These are phyloP conservation scores for Fusarium protoensiforme DNA, from an alignment of 2,329 filamentous ascomycete species.

Conservation along the genomic window DNA sequence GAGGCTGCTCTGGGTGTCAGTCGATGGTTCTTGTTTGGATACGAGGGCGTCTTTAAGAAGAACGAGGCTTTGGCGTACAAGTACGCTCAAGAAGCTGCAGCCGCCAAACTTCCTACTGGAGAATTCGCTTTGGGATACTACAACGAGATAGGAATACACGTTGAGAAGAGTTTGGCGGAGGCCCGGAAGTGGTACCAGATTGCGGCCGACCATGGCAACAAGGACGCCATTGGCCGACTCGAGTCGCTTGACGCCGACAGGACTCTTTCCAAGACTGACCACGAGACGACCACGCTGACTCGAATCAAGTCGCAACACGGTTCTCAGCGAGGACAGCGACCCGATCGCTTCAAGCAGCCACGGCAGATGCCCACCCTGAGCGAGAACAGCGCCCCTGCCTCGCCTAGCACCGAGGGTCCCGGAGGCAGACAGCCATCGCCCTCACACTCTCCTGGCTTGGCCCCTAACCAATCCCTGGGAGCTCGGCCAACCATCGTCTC, in stretches of 20 bases:
- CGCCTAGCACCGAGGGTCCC: conserved; percentile 39
- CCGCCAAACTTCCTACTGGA: conserved; percentile 84
- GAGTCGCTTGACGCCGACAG: conserved; percentile 86
- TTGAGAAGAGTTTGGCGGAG: conserved; percentile 83
- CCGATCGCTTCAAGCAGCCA: conserved; percentile 67
- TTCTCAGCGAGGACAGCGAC: conserved; percentile 71
- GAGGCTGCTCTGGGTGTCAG: conserved; percentile 97
- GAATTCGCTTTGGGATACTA: conserved; percentile 99
- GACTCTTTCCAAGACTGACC: conserved; percentile 88
- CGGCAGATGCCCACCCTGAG: conserved; percentile 62
- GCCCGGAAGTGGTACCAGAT: conserved; percentile 91
- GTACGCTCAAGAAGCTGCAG: conserved; percentile 89
- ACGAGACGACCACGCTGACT: conserved; percentile 89
- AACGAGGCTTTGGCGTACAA: conserved; percentile 94
- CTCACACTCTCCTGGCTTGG: conserved; percentile 26
- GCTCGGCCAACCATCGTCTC: conserved; percentile 51
- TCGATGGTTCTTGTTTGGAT: conserved; percentile 98
- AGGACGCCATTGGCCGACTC: conserved; percentile 84
- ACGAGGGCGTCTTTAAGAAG: conserved; percentile 91
- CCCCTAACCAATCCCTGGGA: conserved; percentile 52
- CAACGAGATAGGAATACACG: conserved; percentile 94
- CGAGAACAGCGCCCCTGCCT: conserved; percentile 53
- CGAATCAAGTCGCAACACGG: conserved; percentile 87
- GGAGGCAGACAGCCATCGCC: conserved; percentile 29
- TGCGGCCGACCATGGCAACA: conserved; percentile 90